Conservation (phyloP, 129 eudicot species). For the Kitagawia praeruptora region DNA sequence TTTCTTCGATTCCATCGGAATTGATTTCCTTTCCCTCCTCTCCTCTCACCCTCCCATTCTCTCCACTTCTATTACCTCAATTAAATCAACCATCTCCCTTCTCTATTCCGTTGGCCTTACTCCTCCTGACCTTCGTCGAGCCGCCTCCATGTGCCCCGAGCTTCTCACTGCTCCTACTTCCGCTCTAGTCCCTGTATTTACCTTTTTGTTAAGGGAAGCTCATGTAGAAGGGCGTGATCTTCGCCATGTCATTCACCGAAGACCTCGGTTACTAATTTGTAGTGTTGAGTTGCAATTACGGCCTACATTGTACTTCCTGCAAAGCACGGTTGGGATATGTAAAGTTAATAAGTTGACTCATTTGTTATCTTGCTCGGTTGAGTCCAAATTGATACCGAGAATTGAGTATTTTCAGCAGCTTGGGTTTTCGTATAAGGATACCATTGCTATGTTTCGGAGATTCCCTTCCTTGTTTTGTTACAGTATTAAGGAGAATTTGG, state of each 20-base stretch:
- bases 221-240: slow-evolving; percentile 36
- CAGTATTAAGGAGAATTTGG: slow-evolving; percentile 65
- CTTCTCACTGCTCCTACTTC: slow-evolving; percentile 42
- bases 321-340: slow-evolving; percentile 60
- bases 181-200: slow-evolving; percentile 38
- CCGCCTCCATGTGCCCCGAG: slow-evolving; percentile 58
- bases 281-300: slow-evolving; percentile 60
- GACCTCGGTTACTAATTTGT: slow-evolving; percentile 66
- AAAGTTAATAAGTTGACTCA: slow-evolving; percentile 40
- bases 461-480: slow-evolving; percentile 79
- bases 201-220: slow-evolving; percentile 90
- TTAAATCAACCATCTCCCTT: slow-evolving; percentile 47
- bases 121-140: slow-evolving; percentile 53
- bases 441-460: slow-evolving; percentile 51
- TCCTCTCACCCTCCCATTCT: slow-evolving; percentile 46
- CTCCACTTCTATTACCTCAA: slow-evolving; percentile 42
- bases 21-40: slow-evolving; percentile 58
- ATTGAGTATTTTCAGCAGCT: slow-evolving; percentile 59
- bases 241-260: slow-evolving; percentile 67
- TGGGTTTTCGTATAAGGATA: slow-evolving; percentile 51
- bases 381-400: slow-evolving; percentile 58
- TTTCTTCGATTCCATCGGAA: slow-evolving; percentile 64
- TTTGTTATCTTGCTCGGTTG: slow-evolving; percentile 67
- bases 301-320: slow-evolving; percentile 82
- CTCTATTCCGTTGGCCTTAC: slow-evolving; percentile 60